Evolutionary conservation across 2,329 filamentous ascomycete species (phyloP).

Genomic region (Fusarium sp.): DNA sequence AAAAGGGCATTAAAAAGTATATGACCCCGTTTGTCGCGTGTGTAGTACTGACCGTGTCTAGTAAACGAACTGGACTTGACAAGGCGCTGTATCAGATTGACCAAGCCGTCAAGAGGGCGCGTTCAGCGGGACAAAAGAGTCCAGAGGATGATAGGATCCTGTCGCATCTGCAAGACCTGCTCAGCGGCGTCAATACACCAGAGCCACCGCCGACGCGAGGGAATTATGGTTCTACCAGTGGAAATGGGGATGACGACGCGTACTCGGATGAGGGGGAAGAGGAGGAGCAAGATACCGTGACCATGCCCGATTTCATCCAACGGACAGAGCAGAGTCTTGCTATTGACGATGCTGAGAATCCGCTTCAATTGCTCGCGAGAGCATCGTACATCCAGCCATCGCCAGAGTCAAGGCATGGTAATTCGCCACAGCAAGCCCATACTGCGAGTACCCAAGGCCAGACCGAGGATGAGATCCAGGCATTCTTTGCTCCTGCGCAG

Average conservation of each 20-base stretch:
- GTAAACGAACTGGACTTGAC: conserved; percentile 79
- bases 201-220: conserved; percentile 32
- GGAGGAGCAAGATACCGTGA: conserved; percentile 39
- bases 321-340: conserved; percentile 64
- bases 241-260: conserved; percentile 44
- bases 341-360: conserved; percentile 80
- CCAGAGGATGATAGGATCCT: conserved; percentile 60
- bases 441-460: conserved; percentile 37
- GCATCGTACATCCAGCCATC: conserved; percentile 76
- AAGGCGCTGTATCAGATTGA: conserved; percentile 81
- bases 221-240: conserved; percentile 24
- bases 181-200: conserved; percentile 47
- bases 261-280: conserved; percentile 50
- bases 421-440: conserved; percentile 42
- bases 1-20: conserved; percentile 83
- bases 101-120: conserved; percentile 71
- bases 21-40: neutral
- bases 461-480: conserved; percentile 63
- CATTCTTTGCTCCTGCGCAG: conserved; percentile 75
- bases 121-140: conserved; percentile 55
- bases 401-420: conserved; percentile 49
- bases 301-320: conserved; percentile 45
- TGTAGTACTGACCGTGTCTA: conserved; percentile 47
- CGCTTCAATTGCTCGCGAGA: conserved; percentile 77
- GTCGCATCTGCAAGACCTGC: conserved; percentile 55